A percentile compares a stretch with the other conserved stretches of the same genome.
Conservation (phyloP, 2,329 filamentous ascomycete species). For the Colletotrichum nymphaeae region DNA sequence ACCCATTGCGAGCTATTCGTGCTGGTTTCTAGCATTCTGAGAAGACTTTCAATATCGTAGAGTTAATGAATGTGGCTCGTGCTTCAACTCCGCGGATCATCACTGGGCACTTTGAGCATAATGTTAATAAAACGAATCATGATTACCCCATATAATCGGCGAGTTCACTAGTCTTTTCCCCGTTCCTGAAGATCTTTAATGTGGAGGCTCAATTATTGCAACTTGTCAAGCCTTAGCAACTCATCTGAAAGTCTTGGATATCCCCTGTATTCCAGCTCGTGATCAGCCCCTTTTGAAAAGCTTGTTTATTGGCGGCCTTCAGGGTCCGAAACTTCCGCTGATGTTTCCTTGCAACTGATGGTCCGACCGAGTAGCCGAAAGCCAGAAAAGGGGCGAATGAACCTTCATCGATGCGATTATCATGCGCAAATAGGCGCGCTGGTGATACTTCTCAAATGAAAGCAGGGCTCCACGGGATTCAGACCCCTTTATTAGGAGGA, state of each 20-base stretch:
- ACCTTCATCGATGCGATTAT: background rate
- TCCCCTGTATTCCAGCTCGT: background rate
- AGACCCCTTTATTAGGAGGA: background rate
- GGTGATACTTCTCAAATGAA: background rate
- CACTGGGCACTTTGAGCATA: background rate
- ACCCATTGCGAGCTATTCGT: background rate
- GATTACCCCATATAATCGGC: background rate
- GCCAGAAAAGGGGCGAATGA: background rate
- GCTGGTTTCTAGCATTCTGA: background rate
- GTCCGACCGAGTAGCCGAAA: background rate
- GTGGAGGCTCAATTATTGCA: background rate
- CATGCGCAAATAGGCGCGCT: background rate
- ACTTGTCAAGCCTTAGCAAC: background rate
- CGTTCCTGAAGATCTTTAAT: background rate
- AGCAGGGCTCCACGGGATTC: background rate
- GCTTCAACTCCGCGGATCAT: background rate
- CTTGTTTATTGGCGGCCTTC: background rate
- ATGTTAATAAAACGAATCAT: background rate
- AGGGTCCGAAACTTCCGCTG: background rate
- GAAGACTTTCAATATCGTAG: background rate
- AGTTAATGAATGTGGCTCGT: background rate
- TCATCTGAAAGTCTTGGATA: background rate
- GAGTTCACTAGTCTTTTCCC: background rate
- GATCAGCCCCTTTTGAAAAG: background rate
- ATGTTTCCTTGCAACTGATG: background rate